A percentile compares a stretch with the other conserved stretches of the same genome.
Evolutionary conservation across 139 green algal genomes (phyloP).

Genomic region (Volvox reticuliferus): DNA sequence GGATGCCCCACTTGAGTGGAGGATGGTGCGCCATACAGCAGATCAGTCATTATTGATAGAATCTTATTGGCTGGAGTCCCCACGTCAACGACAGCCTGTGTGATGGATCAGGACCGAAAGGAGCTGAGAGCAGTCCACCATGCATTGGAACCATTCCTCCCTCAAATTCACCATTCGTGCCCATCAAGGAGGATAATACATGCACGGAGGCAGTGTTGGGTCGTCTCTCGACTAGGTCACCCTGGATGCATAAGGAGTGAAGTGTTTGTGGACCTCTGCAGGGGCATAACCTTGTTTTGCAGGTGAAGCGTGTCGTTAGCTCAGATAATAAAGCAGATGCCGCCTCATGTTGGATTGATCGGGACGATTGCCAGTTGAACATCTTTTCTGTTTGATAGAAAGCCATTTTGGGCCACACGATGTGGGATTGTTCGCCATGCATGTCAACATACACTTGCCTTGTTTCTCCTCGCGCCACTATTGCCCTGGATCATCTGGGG

Average conservation of each 20-base stretch:
- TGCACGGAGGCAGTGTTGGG: conserved; percentile 1
- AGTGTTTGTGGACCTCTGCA: neutral
- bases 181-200: neutral
- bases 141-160: too few relatives aligned
- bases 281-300: neutral
- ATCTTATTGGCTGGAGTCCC: conserved; percentile 74
- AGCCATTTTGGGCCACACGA: neutral
- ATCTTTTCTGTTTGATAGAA: neutral
- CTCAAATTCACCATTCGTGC: too few relatives aligned
- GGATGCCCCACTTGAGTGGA: conserved; percentile 35
- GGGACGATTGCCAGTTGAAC: neutral
- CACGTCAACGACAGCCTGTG: conserved; percentile 62
- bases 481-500: conserved; percentile 7
- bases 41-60: conserved; percentile 69
- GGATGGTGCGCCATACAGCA: conserved; percentile 59
- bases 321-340: neutral
- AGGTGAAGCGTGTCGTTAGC: conserved; percentile 1
- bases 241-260: neutral
- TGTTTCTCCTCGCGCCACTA: neutral
- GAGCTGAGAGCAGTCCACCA: too few relatives aligned
- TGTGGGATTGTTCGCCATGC: too few relatives aligned
- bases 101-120: neutral
- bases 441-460: neutral
- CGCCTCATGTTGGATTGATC: neutral
- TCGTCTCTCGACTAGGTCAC: neutral